Base-by-base conservation (phyloP, 352 stramenopile genomes). In the Pilasporangium apinafurcum region DNA sequence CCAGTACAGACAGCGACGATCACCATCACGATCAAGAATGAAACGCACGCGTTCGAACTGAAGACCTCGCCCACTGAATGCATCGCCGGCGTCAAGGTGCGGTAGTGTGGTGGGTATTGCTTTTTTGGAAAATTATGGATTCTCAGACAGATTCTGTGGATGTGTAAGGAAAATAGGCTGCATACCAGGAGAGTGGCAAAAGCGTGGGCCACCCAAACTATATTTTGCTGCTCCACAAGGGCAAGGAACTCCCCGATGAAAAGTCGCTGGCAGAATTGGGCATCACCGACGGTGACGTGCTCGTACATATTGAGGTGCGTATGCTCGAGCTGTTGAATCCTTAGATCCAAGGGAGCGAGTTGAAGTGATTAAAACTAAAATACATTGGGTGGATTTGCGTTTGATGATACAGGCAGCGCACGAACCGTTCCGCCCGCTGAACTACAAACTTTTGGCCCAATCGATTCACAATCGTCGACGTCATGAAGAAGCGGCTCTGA, bases 391-490 rank as follows among this genome's bases (percentile, higher is more conserved):
- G 24, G 22, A 13, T 20, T 13, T 48, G 37, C 20, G 28, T 45
- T 30, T 22, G 21, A 5, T 25, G 17, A 4, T 38, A 18, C 31
- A 71, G 68, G 56, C 79, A 22, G 58, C 77, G 13, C 82, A 93
- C 26, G 78, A 93, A 57, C 82, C 82, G n/a, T 93, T 93, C 53
- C 79, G 83, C 30, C 77, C 79, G 16, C 68, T 93, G 29, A 92
- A 93, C 62, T 93, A 93, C 65, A 85, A 84, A 54, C 39, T 69
- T 32, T 62, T 93, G 35, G 82, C 82, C 8, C 72, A 93, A 44
- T 77, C 72, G 36, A 86, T 93, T 42, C 80, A 82, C 41, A 77
- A 53, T 30, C 82, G 72, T 34, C 70, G 77, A 40, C 82, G 81
- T 55, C 80, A 94, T 43, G 80, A 94, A 44, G 75, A 91, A 48